Evolutionary conservation across 768 basidiomycete species (phyloP), one percentile per base, ranked within the genome.

Genomic region (Steccherinum ochraceum): DNA sequence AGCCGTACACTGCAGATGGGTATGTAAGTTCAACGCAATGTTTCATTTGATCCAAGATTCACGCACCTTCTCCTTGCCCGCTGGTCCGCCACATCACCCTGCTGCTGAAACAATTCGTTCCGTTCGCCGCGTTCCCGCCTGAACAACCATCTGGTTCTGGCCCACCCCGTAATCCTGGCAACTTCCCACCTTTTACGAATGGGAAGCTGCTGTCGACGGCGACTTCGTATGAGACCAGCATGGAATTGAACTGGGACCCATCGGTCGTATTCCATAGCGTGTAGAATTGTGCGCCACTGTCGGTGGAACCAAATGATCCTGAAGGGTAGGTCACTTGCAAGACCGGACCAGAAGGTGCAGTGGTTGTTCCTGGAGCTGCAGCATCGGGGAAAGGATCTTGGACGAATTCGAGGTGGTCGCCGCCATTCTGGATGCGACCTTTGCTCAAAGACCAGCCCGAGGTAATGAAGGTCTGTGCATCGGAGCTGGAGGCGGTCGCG

Each of bases 171-270:
- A 89, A 59, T 3, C 89, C 88, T 11, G 88, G 88, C 10, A 90
- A 74, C 68, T 89, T 89, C 19, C 84, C 86, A 21, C 84, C 77
- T 79, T 83, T 81, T 24, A 86, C 83, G 76, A 80, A 91, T 59
- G 84, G 68, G 62, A 86, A 91, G 40, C 64, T 68, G 0, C 65
- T 44, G 52, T 82, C 80, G 61, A 91, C 88, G 1, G 85, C 84
- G 23, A 90, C 69, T 58, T 90, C 86, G 65, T 90, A 89, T 5
- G 80, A 75, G 16, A 88, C 64, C 49, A 87, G 64, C 85, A 89
- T 85, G 40, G 80, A 77, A 54, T 78, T 69, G 58, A 86, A 87
- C 18, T 67, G 65, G 23, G 75, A 73, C 3, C 74, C 75, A 52
- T 80, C 76, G 2, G 76, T 73, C 5, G 75, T 69, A 56, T 89